Evolutionary conservation across 441 rosid genomes (phyloP), one percentile per base, ranked within the genome.

Genomic region (Bocquillonia castaneifolia): DNA sequence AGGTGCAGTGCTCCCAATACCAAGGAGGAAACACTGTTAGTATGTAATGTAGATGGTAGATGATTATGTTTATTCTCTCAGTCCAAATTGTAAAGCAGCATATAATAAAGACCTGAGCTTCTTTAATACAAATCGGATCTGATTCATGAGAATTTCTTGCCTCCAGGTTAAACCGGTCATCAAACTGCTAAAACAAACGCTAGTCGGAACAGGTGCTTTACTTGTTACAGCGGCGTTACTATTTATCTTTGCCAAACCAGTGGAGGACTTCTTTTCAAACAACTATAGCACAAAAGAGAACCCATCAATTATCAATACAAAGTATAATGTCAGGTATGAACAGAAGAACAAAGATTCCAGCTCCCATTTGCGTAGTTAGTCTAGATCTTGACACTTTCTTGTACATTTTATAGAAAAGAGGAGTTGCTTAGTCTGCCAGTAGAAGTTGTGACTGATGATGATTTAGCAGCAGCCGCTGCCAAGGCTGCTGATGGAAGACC

Each of bases 401-500:
- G 52, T n/a, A 45, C 34, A 18, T 48, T 34, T 37, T 37, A 68
- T 70, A 91, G 98, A 61, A 91, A 86, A 77, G 96, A 91, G 55
- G 86, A 89, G 50, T 70, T 93, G 81, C 90, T 89, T 10, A 76
- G 80, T 51, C 70, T 91, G 72, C 98, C 97, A 0, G 37, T 51
- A 72, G 98, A 89, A 70, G 96, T 93, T 12, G 76, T 45, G 76
- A 45, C 89, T 14, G 86, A 93, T 20, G 95, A 91, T 59, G 92
- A 86, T 66, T 67, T 91, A 52, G 98, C 98, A 58, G 96, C 89
- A 2, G 97, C 97, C 0, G 98, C 98, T 0, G 98, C 98, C 10
- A 85, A 91, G 80, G 98, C 98, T 65, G 98, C 97, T 12, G 91
- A 85, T 71, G 98, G 98, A 70, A 84, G 98, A 75, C 98, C 97